Conservation (phyloP, 176 grass and related monocot species). For the Paspalum notatum region DNA sequence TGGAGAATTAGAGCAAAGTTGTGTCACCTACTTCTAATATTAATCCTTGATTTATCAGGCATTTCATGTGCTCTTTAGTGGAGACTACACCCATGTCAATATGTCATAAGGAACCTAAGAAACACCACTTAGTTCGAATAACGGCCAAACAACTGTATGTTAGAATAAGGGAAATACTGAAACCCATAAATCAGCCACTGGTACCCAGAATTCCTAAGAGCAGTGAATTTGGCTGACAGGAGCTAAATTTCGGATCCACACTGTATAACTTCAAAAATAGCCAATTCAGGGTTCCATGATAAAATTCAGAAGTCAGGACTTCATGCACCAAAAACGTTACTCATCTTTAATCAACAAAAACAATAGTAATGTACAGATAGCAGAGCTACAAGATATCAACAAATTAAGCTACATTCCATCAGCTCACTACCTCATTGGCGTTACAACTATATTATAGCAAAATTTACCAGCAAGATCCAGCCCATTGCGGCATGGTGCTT, state of each 20-base stretch:
- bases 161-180: background rate
- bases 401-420: constrained; percentile 28
- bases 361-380: background rate
- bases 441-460: constrained; percentile 10
- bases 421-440: constrained; percentile 1
- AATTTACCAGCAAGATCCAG: constrained; percentile 96
- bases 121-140: constrained; percentile 44
- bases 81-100: constrained; percentile 91
- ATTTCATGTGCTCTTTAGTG: constrained; percentile 93
- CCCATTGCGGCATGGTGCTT: constrained; percentile 99
- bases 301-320: constrained; percentile 9
- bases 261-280: background rate
- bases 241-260: background rate
- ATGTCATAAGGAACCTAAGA: constrained; percentile 93
- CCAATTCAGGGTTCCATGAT: background rate
- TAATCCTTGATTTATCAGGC: constrained; percentile 99
- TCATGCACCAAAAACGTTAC: background rate
- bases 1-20: constrained; percentile 11
- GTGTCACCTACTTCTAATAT: constrained; percentile 88
- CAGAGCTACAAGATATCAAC: background rate
- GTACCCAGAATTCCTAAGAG: background rate
- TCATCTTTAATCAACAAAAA: constrained; percentile 22
- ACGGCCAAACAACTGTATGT: background rate
- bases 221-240: background rate
- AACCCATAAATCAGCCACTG: background rate